Conservation (phyloP, 768 basidiomycete genomes). For the Russula emetica region DNA sequence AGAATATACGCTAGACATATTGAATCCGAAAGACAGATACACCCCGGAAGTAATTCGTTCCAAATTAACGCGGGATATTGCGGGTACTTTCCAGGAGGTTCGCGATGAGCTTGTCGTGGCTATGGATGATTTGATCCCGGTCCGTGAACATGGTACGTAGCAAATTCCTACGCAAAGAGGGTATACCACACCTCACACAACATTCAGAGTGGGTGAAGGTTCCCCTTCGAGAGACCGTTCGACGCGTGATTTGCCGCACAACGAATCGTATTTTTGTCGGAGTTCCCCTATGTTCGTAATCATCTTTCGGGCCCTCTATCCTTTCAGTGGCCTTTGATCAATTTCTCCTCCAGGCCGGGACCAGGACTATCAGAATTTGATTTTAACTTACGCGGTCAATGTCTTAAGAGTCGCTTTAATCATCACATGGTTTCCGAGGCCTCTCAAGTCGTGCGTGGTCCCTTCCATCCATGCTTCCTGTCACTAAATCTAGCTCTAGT, state of each 20-base stretch:
- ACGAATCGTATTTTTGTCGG: conserved; percentile 32
- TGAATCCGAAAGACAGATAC: no score
- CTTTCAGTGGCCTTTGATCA: not conserved
- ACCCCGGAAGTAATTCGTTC: no score
- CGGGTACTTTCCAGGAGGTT: not conserved
- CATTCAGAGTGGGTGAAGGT: conserved; percentile 37
- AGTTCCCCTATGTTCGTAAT: conserved; percentile 38
- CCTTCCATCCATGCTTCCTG: no score
- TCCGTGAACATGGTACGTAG: not conserved
- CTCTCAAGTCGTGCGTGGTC: conserved; percentile 45
- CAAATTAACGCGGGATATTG: no score
- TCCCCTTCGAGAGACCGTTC: conserved; percentile 27
- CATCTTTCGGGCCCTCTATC: not conserved
- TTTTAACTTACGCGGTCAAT: conserved; percentile 34
- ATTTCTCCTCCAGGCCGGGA: conserved; percentile 37
- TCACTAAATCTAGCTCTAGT: no score
- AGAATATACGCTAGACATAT: no score
- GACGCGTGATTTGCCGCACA: conserved; percentile 15
- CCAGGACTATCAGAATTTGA: conserved; percentile 34
- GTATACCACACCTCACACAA: not conserved
- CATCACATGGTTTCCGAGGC: conserved; percentile 40
- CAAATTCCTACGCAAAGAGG: not conserved
- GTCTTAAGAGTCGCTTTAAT: conserved; percentile 34
- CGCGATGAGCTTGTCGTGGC: not conserved
- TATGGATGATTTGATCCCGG: no score